Conservation (phyloP, 352 stramenopile genomes). For the Pythium sp. region DNA sequence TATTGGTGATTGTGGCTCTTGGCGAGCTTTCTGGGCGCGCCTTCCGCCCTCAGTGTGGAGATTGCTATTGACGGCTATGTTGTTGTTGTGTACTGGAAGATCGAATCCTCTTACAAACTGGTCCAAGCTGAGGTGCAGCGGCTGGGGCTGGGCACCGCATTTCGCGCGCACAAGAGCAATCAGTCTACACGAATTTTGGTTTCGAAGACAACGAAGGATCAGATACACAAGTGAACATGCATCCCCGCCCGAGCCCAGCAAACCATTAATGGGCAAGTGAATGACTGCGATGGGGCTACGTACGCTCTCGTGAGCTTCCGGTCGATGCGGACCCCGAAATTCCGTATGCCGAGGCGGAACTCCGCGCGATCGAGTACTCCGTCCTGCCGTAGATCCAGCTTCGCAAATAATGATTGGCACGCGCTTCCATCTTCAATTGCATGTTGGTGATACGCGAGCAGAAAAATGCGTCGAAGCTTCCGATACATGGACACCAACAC, state of each 20-base stretch:
- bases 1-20: background rate
- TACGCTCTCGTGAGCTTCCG: conserved; percentile 63
- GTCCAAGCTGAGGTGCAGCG: conserved; percentile 38
- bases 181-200: conserved; percentile 25
- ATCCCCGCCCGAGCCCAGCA: background rate
- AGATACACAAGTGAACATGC: background rate
- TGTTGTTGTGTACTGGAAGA: conserved; percentile 13
- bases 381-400: conserved; percentile 48
- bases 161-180: conserved; percentile 55
- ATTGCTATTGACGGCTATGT: background rate
- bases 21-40: background rate
- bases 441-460: conserved; percentile 28
- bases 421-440: background rate
- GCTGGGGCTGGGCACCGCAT: conserved; percentile 28
- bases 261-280: too few species aligned
- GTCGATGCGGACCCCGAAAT: conserved; percentile 55
- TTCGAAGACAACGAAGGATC: background rate
- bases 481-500: conserved; percentile 47
- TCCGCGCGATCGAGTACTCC: conserved; percentile 63
- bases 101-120: conserved; percentile 66
- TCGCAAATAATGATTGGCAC: conserved; percentile 34
- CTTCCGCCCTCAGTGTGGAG: background rate
- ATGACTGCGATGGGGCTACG: conserved; percentile 2
- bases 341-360: conserved; percentile 43
- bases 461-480: conserved; percentile 47